Percentiles rank a stretch among this genome's conserved stretches.
Conservation (phyloP, 495 filamentous ascomycete species). For the Geopyxis carbonaria region DNA sequence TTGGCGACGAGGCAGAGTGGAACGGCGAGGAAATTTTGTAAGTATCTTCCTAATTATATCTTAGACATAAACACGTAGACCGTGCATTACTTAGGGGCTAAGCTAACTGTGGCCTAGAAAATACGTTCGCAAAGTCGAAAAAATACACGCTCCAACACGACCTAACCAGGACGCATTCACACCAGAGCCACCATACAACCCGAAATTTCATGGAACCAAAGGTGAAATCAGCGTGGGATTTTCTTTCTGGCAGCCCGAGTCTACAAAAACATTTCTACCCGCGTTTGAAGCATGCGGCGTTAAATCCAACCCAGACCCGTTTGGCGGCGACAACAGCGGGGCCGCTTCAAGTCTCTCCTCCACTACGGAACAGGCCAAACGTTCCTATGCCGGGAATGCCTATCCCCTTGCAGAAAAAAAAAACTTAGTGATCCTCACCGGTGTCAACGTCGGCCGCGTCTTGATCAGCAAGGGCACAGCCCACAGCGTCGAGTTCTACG, state of each 20-base stretch:
- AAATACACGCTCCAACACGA: background rate
- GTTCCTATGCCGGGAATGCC: slow-evolving; percentile 18
- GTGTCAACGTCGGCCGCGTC: slow-evolving; percentile 16
- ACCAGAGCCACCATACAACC: background rate
- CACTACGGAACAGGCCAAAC: background rate
- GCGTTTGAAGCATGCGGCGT: slow-evolving; percentile 11
- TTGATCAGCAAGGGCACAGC: slow-evolving; percentile 16
- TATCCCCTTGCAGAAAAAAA: slow-evolving; percentile 19
- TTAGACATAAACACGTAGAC: too few relatives aligned
- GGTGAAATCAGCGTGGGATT: background rate
- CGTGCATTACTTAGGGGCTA: too few relatives aligned
- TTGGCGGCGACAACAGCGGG: slow-evolving; percentile 6
- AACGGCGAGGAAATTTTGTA: slow-evolving; percentile 6
- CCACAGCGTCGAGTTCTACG: slow-evolving; percentile 18
- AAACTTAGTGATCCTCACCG: slow-evolving; percentile 15
- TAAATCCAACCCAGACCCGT: slow-evolving; percentile 10
- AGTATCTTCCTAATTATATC: too few relatives aligned
- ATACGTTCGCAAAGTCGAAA: too few relatives aligned
- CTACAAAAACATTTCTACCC: slow-evolving; percentile 13
- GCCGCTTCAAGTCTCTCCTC: background rate
- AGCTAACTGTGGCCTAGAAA: too few relatives aligned
- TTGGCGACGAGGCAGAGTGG: too few relatives aligned
- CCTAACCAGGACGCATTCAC: background rate
- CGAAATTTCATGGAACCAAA: background rate
- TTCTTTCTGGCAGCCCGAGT: background rate